Base-by-base conservation (phyloP, 257 asterid species). In the Oldenlandia corymbosa region DNA sequence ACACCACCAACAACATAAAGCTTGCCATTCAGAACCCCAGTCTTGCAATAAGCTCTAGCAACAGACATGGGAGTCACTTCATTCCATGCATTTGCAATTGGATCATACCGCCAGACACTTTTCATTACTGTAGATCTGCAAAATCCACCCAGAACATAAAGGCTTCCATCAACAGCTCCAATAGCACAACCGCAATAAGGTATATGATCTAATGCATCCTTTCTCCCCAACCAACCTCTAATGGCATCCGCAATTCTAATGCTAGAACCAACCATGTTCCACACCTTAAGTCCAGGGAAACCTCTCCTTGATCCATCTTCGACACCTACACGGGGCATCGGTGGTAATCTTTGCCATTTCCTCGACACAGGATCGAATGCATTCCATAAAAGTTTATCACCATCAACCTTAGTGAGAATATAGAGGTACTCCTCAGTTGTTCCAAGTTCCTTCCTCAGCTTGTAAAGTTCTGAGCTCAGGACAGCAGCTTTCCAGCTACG, bases 1-100 rank as follows among this genome's bases (percentile, higher is more conserved):
- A 91, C 95, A 54, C 98, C 98, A 27, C 98, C 98, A 37, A 91
- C 88, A 56, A 83, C 98, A 61, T 87, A 90, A 43, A 90, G 92
- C 64, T 90, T 88, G 69, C 78, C 71, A 71, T 90, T 80, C 54
- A 90, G 73, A 54, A 82, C 87, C 18, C 94, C 85, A 0, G 94
- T 80, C 76, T 90, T 90, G 71, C 94, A 85, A 62, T 91, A 88
- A 68, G 98, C 98, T 71, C 98, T 73, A 62, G 83, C 91, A 47
- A 66, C 67, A 46, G 84, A 78, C 97, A 90, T 90, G 32, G 97
- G 79, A 60, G 79, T 66, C n/a, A 60, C 86, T 80, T 85, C 92
- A 65, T 71, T 67, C 97, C 97, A 90, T 26, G 84, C 58, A 67
- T 90, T 90, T 9, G 60, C 66, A 63, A 83, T 58, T 21, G 97